Base-by-base conservation (phyloP, 176 grass and related monocot species). In the Cymbopogon citratus region DNA sequence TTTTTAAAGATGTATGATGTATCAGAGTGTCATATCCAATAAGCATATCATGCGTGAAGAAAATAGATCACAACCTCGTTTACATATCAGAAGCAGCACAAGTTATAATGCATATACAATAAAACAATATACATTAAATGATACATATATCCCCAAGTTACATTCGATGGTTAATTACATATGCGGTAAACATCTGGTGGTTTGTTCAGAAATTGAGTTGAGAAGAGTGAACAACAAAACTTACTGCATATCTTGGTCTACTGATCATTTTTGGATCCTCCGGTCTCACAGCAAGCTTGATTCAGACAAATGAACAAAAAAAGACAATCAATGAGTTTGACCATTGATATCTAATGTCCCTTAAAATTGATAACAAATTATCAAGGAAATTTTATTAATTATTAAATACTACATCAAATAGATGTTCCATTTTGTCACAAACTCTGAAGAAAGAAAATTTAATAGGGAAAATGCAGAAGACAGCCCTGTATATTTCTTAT, bases 181-280 rank as follows among this genome's bases (percentile, higher is more conserved):
- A 49, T 65, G 3, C 31, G 9, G 31, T 52, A 2, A 39, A 41
- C 12, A 79, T 57, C 69, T 34, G 4, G 3, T 48, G 34, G 33
- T 45, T 35, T 87, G 35, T 39, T 61, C 19, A 63, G 34, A 67
- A 84, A 72, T 66, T 25, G 35, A 46, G 16, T 33, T 41, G 57
- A 62, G 4, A 66, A 75, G 25, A 43, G 6, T 18, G 45, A 75
- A 52, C 1, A 57, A 33, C 31, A 60, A 64, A 81, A 88, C 91
- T 82, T 90, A 97, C 94, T 15, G 87, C 94, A 71, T 92, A 94
- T 21, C 83, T 86, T 40, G 89, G 85, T 76, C 82, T 81, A 72
- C 54, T 79, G 36, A 54, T 26, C 62, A 81, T 82, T 72, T 13
- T 86, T 65, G 76, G 71, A 75, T 90, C 85, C 57, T 82, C 75